Evolutionary conservation across 805 yeast genomes (phyloP), one percentile per base, ranked within the genome.

Genomic region (Zygoascus biomembranicola): DNA sequence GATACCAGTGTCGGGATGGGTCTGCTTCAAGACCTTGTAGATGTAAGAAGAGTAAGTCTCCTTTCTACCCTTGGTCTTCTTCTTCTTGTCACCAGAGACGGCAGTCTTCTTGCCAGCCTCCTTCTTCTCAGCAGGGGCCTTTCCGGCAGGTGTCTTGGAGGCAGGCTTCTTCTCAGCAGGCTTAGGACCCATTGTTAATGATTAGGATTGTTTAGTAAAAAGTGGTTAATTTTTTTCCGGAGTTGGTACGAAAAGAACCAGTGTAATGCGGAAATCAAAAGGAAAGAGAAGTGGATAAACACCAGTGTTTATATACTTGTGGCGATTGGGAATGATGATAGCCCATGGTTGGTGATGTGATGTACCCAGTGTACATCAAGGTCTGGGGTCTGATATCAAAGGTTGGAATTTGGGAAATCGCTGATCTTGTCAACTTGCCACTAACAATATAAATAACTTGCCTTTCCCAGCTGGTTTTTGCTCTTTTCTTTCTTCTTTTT

Each of bases 1-100:
- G 73, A 92, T 92, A 88, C 97, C 98, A 60, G 98, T 92, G 75
- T 92, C 97, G 75, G 97, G 98, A 78, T 92, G 98, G 60, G 97
- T 90, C 82, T 92, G 97, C 78, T 90, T 90, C 73, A 92, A 85
- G 64, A 90, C 97, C 78, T 92, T 92, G 94, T 90, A 92, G 73
- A 92, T 92, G 79, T 92, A 92, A 60, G 97, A 90, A 62, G 96
- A 89, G 81, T 90, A 92, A 62, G 97, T 89, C 79, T 92, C 97
- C 86, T 89, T 90, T 84, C 97, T 89, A 67, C 90, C 77, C 85
- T 90, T 90, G 65, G 88, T 71, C 81, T 95, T 89, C 86, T 87
- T 90, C 83, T 89, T 90, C 72, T 84, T 74, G 68, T 82, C 90
- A 55, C 82, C 79, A 63, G 86, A 70, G 61, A 88, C 77, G 63